phyloP scores from a whole-genome alignment of 2,329 filamentous ascomycete species.

The Sporothrix pseudoabietina region DNA sequence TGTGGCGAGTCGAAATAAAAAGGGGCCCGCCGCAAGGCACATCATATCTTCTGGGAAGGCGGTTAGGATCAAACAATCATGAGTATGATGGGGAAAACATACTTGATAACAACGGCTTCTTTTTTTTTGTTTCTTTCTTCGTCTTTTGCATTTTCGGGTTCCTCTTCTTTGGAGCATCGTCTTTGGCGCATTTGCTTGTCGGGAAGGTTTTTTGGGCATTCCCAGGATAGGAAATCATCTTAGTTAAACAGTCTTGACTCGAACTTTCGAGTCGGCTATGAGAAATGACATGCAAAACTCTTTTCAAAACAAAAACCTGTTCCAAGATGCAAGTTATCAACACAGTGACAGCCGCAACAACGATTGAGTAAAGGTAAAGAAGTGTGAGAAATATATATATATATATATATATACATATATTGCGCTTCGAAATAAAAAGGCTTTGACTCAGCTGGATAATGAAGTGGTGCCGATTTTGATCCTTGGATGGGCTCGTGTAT shows the following conservation, averaged over 20 bases:
- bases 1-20: constrained; percentile 12
- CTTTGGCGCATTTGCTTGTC: neutral
- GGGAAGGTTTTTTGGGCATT: neutral
- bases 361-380: neutral
- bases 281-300: constrained; percentile 15
- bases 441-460: neutral
- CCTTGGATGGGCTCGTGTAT: neutral
- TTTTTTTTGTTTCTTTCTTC: constrained; percentile 29
- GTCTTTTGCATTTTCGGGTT: neutral
- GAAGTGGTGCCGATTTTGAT: neutral
- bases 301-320: neutral
- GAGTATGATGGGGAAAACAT: neutral
- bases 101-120: constrained; percentile 28
- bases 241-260: neutral
- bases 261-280: neutral
- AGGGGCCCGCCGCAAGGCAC: constrained; percentile 21
- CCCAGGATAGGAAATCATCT: constrained; percentile 10
- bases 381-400: too few relatives aligned
- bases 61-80: neutral
- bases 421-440: neutral
- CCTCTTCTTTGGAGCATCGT: neutral
- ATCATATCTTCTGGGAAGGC: neutral
- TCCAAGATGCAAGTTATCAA: neutral
- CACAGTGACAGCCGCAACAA: neutral
- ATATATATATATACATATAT: too few relatives aligned